Conservation (phyloP, 192 early-diverging fungal species). For the Backusella morwellensis region DNA sequence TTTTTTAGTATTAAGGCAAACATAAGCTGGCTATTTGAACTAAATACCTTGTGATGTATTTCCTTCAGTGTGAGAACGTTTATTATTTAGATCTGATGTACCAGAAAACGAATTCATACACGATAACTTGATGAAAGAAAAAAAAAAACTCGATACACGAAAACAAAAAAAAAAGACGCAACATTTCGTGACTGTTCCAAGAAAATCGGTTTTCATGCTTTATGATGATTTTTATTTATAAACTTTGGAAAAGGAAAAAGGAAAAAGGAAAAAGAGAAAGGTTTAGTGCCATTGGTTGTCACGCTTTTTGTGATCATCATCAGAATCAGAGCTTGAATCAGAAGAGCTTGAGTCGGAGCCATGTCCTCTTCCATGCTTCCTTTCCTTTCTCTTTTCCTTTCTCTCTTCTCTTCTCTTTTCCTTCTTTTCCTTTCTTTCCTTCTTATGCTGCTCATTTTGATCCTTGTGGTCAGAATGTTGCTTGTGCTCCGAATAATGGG, state of each 20-base stretch:
- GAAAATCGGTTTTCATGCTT: neutral
- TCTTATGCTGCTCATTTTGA: neutral
- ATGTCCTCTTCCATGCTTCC: neutral
- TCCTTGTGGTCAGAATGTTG: neutral
- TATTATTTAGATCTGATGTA: neutral
- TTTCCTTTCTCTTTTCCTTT: neutral
- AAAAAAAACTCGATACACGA: neutral
- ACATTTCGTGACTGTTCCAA: neutral
- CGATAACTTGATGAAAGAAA: neutral
- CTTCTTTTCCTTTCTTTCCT: slow-evolving; percentile 9
- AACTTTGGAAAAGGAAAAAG: neutral
- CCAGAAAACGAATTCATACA: neutral
- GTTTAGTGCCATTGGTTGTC: neutral
- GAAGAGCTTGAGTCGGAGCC: neutral
- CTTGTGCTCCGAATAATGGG: neutral
- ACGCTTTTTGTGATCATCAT: slow-evolving; percentile 5
- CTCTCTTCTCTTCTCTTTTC: neutral
- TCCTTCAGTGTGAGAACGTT: neutral
- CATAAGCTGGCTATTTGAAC: neutral
- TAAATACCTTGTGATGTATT: neutral
- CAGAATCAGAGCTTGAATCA: neutral
- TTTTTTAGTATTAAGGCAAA: neutral
- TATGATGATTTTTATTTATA: neutral
- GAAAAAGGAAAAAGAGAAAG: neutral
- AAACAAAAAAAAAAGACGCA: neutral